These are phyloP conservation scores for Amauroascus verrucosus DNA, from an alignment of 2,329 filamentous ascomycete genomes.

Conservation along the genomic window DNA sequence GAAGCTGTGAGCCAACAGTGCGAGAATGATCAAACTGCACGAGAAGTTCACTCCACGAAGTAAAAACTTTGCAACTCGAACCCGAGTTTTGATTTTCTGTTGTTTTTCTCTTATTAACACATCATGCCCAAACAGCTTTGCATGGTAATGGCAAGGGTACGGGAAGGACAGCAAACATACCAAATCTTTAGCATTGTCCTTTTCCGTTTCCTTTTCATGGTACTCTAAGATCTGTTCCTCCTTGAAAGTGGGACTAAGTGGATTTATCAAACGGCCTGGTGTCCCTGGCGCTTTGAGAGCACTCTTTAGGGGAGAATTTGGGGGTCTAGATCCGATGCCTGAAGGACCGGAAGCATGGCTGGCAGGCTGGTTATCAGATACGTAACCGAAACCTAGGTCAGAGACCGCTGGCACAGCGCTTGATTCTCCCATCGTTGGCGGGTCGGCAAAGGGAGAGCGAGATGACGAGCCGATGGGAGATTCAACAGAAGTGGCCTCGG, in stretches of 20 bases:
- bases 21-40: slow-evolving; percentile 86
- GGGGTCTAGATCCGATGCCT: slow-evolving; percentile 49
- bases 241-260: slow-evolving; percentile 79
- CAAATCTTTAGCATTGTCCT: slow-evolving; percentile 76
- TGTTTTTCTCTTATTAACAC: slow-evolving; percentile 20
- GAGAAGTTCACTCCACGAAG: slow-evolving; percentile 95
- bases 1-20: slow-evolving; percentile 81
- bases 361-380: slow-evolving; percentile 48
- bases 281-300: slow-evolving; percentile 81
- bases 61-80: slow-evolving; percentile 86
- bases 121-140: neutral
- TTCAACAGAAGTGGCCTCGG: slow-evolving; percentile 54
- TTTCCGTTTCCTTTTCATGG: slow-evolving; percentile 68
- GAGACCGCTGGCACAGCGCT: slow-evolving; percentile 54
- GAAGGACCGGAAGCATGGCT: slow-evolving; percentile 43
- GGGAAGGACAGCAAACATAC: slow-evolving; percentile 48
- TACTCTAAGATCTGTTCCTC: slow-evolving; percentile 84
- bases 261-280: slow-evolving; percentile 63
- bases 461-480: slow-evolving; percentile 46
- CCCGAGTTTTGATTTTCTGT: slow-evolving; percentile 84
- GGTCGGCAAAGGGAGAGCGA: slow-evolving; percentile 44
- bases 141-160: neutral
- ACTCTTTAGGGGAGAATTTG: slow-evolving; percentile 75
- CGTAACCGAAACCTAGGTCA: slow-evolving; percentile 89
- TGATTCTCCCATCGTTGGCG: slow-evolving; percentile 37